Percentiles rank a stretch among this genome's conserved stretches.
These are phyloP conservation scores for Ophiostoma sp. DNA, from an alignment of 2,329 filamentous ascomycete genomes.

Conservation along the genomic window DNA sequence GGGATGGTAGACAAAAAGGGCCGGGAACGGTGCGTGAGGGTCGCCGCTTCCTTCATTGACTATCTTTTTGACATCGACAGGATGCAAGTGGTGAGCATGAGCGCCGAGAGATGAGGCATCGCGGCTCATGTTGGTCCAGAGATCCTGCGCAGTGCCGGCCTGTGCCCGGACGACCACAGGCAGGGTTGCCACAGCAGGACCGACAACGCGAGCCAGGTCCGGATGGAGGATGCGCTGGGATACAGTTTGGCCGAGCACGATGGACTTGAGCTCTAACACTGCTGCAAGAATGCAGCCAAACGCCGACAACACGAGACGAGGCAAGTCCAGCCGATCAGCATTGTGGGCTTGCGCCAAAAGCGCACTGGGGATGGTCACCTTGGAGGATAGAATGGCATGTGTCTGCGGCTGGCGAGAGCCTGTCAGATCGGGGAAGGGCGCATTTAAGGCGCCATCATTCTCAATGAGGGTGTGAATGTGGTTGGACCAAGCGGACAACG, in stretches of 20 bases:
- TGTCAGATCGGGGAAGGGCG: slow-evolving; percentile 33
- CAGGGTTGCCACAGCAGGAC: slow-evolving; percentile 34
- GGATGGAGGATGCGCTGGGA: slow-evolving; percentile 33
- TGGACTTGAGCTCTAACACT: slow-evolving; percentile 31
- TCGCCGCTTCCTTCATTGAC: slow-evolving; percentile 30
- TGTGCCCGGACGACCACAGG: slow-evolving; percentile 30
- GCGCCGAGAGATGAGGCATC: slow-evolving; percentile 25
- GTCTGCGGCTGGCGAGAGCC: slow-evolving; percentile 31
- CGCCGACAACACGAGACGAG: slow-evolving; percentile 31
- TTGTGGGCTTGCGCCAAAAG: neutral
- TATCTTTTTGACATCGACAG: slow-evolving; percentile 33
- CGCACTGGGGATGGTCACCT: slow-evolving; percentile 13
- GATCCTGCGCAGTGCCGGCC: slow-evolving; percentile 24
- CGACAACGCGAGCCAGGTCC: slow-evolving; percentile 31
- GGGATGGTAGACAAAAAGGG: slow-evolving; percentile 34
- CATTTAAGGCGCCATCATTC: slow-evolving; percentile 30
- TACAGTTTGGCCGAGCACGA: slow-evolving; percentile 33
- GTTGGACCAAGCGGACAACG: slow-evolving; percentile 28
- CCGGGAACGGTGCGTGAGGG: slow-evolving; percentile 31
- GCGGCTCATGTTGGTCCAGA: slow-evolving; percentile 28
- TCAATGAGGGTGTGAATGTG: slow-evolving; percentile 27
- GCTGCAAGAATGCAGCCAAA: slow-evolving; percentile 33
- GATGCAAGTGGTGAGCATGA: slow-evolving; percentile 30
- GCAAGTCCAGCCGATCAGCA: slow-evolving; percentile 12
- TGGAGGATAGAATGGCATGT: slow-evolving; percentile 25